These are phyloP conservation scores for Diplodia sapinea DNA, from an alignment of 2,329 filamentous ascomycete genomes.

Conservation along the genomic window DNA sequence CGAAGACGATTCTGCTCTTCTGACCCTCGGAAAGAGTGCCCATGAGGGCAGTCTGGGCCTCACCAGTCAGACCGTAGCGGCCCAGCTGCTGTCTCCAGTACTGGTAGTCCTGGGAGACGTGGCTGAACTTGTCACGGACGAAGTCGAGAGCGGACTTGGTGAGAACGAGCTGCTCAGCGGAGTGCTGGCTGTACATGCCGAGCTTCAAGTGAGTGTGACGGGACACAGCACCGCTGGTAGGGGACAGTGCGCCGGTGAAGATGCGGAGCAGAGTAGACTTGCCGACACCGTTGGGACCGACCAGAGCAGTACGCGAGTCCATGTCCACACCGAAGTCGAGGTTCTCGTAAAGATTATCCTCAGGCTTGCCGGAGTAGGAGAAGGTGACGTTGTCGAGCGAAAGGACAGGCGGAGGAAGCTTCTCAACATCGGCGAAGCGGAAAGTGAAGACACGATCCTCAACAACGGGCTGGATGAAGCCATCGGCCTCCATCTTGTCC, in stretches of 20 bases:
- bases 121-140: slow-evolving; percentile 89
- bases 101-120: slow-evolving; percentile 95
- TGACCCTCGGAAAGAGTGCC: slow-evolving; percentile 97
- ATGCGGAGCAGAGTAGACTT: slow-evolving; percentile 96
- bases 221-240: slow-evolving; percentile 79
- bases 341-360: slow-evolving; percentile 95
- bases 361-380: slow-evolving; percentile 88
- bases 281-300: slow-evolving; percentile 98
- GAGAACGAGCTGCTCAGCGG: slow-evolving; percentile 94
- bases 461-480: slow-evolving; percentile 90
- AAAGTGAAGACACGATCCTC: slow-evolving; percentile 92
- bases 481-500: slow-evolving; percentile 99
- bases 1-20: slow-evolving; percentile 98
- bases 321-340: slow-evolving; percentile 99
- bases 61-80: slow-evolving; percentile 89
- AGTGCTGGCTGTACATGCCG: slow-evolving; percentile 97
- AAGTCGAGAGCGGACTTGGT: slow-evolving; percentile 98
- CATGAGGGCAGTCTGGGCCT: slow-evolving; percentile 95
- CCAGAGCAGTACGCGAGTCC: slow-evolving; percentile 96
- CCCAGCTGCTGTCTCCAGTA: slow-evolving; percentile 99
- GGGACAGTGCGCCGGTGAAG: slow-evolving; percentile 93
- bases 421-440: slow-evolving; percentile 98
- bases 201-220: slow-evolving; percentile 98
- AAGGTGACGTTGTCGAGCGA: slow-evolving; percentile 98
- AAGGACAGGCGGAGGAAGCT: slow-evolving; percentile 95